Evolutionary conservation across 1,284 basidiomycete genomes (phyloP), one percentile per base, ranked within the genome.

Genomic region (Athelia sp.): DNA sequence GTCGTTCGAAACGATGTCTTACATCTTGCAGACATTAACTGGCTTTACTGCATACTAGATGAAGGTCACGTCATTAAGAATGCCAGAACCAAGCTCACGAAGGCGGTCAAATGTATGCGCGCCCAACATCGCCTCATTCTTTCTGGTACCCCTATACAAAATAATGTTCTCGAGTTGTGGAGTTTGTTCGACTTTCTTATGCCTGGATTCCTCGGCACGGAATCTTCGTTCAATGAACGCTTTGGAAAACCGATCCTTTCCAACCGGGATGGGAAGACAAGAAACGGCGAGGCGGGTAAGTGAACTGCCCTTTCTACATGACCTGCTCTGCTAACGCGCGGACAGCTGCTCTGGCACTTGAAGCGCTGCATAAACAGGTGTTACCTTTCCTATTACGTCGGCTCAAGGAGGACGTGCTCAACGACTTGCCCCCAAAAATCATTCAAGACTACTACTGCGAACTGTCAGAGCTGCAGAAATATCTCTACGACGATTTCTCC

Each of bases 371-470:
- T 68, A 99, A 99, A 71, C 97, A 99, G 75, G 96, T 99, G 23
- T 72, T 99, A n/a, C 97, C 97, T 0, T 99, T 99, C 82, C 72
- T 99, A 24, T 78, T 99, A 23, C 90, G 97, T 46, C 86, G 97
- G 18, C 73, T 99, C 60, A 99, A 99, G 66, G 97, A 99, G 68
- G 95, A 99, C 62, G 97, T 99, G 19, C 75, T 99, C 52, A 74
- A 93, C 58, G 97, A 99, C 64, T 76, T 99, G 2, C 97, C 97
- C 0, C 97, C 97, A 2, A 99, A 99, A 74, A 99, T 99, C 66
- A 99, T 99, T 55, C 97, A 99, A 69, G 97, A 99, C 65, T 98
- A 99, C 67, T 97, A 98, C 63, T 98, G 96, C 75, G 96, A 99
- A 62, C 78, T 99, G 2, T 98, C 95, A 0, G 88, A 93, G 14